A percentile compares a stretch with the other conserved stretches of the same genome.
Evolutionary conservation across 805 yeast species (phyloP).

Genomic region (Yarrowia keelungensis): DNA sequence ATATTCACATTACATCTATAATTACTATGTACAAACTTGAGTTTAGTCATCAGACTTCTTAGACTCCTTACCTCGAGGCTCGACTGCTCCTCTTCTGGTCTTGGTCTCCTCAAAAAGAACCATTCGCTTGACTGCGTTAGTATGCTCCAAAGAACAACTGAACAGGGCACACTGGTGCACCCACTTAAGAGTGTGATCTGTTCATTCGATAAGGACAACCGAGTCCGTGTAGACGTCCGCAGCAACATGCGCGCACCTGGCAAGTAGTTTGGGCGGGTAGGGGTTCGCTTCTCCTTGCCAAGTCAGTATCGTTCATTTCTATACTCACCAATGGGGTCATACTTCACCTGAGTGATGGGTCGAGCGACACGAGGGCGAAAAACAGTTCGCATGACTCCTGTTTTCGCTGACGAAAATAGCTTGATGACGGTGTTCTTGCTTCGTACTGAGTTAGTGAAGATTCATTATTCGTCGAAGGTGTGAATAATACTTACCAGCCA

Average conservation of each 20-base stretch:
- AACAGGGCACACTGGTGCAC: too few species aligned
- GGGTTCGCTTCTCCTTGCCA: too few species aligned
- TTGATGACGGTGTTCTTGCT: conserved; percentile 82
- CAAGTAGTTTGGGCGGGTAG: too few species aligned
- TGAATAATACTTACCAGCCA: conserved; percentile 19
- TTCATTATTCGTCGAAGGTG: too few species aligned
- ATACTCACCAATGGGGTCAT: conserved; percentile 70
- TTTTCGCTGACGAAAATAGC: conserved; percentile 85
- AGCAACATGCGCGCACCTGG: too few species aligned
- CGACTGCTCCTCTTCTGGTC: conserved; percentile 70
- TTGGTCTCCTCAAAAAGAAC: conserved; percentile 88
- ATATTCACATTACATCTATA: conserved; percentile 1
- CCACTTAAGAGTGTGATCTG: too few species aligned
- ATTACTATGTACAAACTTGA: conserved; percentile 24
- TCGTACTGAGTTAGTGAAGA: conserved; percentile 47
- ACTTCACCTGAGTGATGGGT: conserved; percentile 78
- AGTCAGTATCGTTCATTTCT: too few species aligned
- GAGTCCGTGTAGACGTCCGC: too few species aligned
- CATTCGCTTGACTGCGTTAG: conserved; percentile 72
- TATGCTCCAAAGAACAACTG: not conserved
- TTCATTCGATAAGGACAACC: too few species aligned
- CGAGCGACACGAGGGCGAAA: conserved; percentile 83
- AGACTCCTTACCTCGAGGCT: conserved; percentile 31
- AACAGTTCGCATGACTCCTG: conserved; percentile 85
- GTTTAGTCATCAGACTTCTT: conserved; percentile 29